A percentile compares a stretch with the other conserved stretches of the same genome.
Evolutionary conservation across 2,329 filamentous ascomycete genomes (phyloP).

Genomic region (Monosporascus sp.): DNA sequence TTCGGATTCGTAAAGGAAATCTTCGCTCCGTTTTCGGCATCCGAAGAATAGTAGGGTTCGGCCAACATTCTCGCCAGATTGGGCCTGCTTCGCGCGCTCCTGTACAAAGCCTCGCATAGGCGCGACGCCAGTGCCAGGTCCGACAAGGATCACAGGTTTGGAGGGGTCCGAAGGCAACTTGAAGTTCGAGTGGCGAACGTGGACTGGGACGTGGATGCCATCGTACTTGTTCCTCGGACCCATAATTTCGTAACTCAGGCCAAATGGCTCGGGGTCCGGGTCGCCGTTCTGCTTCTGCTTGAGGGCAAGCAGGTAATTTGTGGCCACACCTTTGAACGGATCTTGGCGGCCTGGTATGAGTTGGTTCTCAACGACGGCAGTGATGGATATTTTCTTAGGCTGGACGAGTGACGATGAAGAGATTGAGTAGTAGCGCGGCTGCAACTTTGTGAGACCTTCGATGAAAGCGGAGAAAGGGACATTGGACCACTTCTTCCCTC

Average conservation of each 20-base stretch:
- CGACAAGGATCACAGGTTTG: constrained; percentile 93
- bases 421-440: constrained; percentile 98
- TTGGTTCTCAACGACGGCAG: constrained; percentile 85
- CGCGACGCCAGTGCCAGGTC: constrained; percentile 92
- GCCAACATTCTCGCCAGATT: constrained; percentile 75
- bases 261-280: constrained; percentile 72
- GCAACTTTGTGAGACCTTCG: constrained; percentile 88
- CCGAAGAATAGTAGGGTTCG: constrained; percentile 91
- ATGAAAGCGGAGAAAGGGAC: constrained; percentile 94
- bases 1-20: constrained; percentile 87
- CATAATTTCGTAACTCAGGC: constrained; percentile 77
- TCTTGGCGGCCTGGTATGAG: constrained; percentile 71
- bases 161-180: constrained; percentile 93
- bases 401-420: constrained; percentile 94
- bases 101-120: constrained; percentile 95
- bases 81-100: constrained; percentile 79
- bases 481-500: constrained; percentile 70
- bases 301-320: constrained; percentile 90
- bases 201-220: constrained; percentile 88
- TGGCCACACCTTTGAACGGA: constrained; percentile 85
- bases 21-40: constrained; percentile 80
- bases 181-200: constrained; percentile 98
- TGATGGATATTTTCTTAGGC: constrained; percentile 91
- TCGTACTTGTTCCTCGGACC: constrained; percentile 97
- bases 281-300: constrained; percentile 97